Conservation (phyloP, 2,329 filamentous ascomycete genomes). For the Cladophialophora chaetospira region DNA sequence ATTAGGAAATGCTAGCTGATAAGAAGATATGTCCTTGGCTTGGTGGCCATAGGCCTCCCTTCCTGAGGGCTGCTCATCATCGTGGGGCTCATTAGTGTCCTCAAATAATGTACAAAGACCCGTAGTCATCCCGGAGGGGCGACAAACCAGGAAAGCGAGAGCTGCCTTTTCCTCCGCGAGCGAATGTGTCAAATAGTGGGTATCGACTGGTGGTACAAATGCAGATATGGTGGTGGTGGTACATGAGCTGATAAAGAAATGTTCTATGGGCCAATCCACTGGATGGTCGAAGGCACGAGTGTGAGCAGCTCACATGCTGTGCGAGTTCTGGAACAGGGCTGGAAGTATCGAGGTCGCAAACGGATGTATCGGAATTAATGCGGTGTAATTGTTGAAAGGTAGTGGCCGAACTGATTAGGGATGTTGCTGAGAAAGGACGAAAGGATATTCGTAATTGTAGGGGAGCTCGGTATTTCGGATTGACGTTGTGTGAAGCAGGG, state of each 20-base stretch:
- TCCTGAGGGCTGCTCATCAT: constrained; percentile 18
- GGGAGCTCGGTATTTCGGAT: neutral
- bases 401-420: constrained; percentile 10
- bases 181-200: constrained; percentile 20
- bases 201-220: constrained; percentile 27
- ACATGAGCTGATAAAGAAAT: constrained; percentile 14
- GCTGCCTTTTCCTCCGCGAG: constrained; percentile 20
- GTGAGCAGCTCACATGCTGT: neutral
- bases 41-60: constrained; percentile 1
- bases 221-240: constrained; percentile 16
- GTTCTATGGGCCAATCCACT: neutral
- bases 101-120: constrained; percentile 23
- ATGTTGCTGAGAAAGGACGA: constrained; percentile 2
- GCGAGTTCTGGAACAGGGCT: neutral
- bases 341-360: neutral
- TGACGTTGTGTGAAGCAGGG: constrained; percentile 1
- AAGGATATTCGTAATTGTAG: constrained; percentile 7
- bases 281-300: neutral
- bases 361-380: neutral
- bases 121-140: neutral
- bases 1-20: constrained; percentile 15
- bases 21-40: constrained; percentile 5
- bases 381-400: neutral
- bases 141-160: constrained; percentile 11
- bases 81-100: constrained; percentile 24